These are phyloP conservation scores for Fusarium secorum DNA, from an alignment of 2,329 filamentous ascomycete genomes.

Conservation along the genomic window DNA sequence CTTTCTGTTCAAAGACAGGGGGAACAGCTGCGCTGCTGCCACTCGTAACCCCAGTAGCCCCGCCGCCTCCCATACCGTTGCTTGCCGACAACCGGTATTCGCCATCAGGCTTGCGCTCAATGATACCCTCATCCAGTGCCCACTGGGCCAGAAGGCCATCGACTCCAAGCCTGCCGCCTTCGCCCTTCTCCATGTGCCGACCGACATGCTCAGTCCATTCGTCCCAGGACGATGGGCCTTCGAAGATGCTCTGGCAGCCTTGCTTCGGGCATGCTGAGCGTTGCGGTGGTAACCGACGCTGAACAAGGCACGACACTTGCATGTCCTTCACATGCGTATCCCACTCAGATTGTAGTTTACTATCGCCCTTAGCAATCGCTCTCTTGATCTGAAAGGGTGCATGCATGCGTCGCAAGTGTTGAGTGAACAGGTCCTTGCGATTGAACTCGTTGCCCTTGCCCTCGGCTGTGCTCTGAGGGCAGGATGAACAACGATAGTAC, in stretches of 20 bases:
- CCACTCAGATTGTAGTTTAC: slow-evolving; percentile 68
- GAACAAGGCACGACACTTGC: slow-evolving; percentile 76
- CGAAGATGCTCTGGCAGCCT: slow-evolving; percentile 76
- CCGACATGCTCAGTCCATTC: slow-evolving; percentile 93
- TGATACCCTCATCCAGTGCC: slow-evolving; percentile 70
- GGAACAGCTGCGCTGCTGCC: slow-evolving; percentile 27
- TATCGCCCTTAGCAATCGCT: slow-evolving; percentile 64
- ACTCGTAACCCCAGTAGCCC: slow-evolving; percentile 15
- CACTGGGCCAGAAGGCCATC: slow-evolving; percentile 66
- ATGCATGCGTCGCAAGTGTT: slow-evolving; percentile 95
- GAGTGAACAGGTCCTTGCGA: slow-evolving; percentile 93
- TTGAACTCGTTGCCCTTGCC: slow-evolving; percentile 80
- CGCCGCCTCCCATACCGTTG: slow-evolving; percentile 39
- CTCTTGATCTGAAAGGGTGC: slow-evolving; percentile 71
- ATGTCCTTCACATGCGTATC: slow-evolving; percentile 73
- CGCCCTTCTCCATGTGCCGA: slow-evolving; percentile 82
- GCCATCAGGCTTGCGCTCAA: slow-evolving; percentile 63
- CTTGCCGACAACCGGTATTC: slow-evolving; percentile 60
- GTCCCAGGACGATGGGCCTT: slow-evolving; percentile 81
- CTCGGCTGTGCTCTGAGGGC: slow-evolving; percentile 61
- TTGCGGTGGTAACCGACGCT: slow-evolving; percentile 73
- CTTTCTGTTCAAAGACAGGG: slow-evolving; percentile 39
- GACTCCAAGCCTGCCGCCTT: slow-evolving; percentile 64
- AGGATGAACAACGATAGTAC: slow-evolving; percentile 70
- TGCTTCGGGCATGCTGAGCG: slow-evolving; percentile 73